phyloP scores from a whole-genome alignment of 768 basidiomycete species.

The Pilatotrama ljubarskyi region DNA sequence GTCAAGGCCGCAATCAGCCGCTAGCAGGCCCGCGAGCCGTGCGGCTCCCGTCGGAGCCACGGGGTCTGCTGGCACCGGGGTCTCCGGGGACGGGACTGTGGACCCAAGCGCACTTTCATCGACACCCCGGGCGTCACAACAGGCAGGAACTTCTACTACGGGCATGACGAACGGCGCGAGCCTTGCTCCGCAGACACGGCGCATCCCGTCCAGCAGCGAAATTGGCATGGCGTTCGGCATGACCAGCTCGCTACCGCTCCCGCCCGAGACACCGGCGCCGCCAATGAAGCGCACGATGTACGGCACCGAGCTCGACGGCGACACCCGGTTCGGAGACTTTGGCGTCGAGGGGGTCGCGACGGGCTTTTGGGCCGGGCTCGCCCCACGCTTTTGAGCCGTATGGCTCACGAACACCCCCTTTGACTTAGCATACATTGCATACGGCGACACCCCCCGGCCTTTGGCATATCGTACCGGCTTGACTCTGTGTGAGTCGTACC shows the following conservation, averaged over 20 bases:
- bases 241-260: conserved; percentile 39
- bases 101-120: conserved; percentile 18
- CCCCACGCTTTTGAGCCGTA: conserved; percentile 18
- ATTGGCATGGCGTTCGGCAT: conserved; percentile 46
- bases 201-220: conserved; percentile 41
- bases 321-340: conserved; percentile 85
- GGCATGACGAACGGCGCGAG: neutral
- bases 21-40: conserved; percentile 11
- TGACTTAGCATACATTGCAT: neutral
- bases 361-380: conserved; percentile 58
- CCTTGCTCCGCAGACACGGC: conserved; percentile 8
- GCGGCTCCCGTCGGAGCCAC: neutral
- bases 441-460: conserved; percentile 12
- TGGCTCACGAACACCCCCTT: conserved; percentile 5
- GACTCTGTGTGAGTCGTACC: neutral
- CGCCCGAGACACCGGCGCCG: conserved; percentile 45
- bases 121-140: neutral
- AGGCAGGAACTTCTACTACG: neutral
- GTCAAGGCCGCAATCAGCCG: conserved; percentile 16
- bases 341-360: conserved; percentile 77
- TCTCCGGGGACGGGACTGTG: conserved; percentile 10
- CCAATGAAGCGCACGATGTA: conserved; percentile 74
- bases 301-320: conserved; percentile 78
- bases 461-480: conserved; percentile 10
- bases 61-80: neutral